phyloP scores from a whole-genome alignment of 2,329 filamentous ascomycete species.

The Thermothelomyces thermophilus region DNA sequence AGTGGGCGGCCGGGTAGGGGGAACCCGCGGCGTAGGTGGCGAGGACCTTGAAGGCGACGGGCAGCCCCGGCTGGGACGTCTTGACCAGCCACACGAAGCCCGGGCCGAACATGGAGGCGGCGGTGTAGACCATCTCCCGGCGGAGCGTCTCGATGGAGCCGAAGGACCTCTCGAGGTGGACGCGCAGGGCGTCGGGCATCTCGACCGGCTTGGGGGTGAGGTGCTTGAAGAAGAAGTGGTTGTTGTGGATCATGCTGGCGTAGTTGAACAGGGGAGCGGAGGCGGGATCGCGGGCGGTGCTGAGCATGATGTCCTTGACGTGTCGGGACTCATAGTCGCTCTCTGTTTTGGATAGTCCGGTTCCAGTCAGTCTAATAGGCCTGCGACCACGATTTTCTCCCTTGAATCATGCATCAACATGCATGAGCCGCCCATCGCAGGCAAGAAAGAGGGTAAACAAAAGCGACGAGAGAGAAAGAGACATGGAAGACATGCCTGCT shows the following conservation, averaged over 20 bases:
- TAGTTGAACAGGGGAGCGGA: conserved; percentile 85
- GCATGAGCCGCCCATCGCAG: not conserved
- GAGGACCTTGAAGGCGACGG: conserved; percentile 56
- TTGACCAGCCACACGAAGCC: conserved; percentile 95
- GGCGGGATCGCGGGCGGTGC: conserved; percentile 70
- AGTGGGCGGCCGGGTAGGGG: conserved; percentile 79
- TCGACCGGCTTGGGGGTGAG: conserved; percentile 31
- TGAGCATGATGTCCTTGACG: conserved; percentile 62
- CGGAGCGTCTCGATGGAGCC: conserved; percentile 76
- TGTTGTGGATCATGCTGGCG: conserved; percentile 95
- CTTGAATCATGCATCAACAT: too few species aligned
- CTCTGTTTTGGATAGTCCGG: conserved; percentile 42
- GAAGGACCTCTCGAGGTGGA: conserved; percentile 58
- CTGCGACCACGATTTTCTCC: too few species aligned
- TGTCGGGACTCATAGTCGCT: conserved; percentile 56
- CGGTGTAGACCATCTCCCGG: conserved; percentile 71
- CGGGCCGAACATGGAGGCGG: conserved; percentile 88
- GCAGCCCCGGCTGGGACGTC: conserved; percentile 29
- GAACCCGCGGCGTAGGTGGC: conserved; percentile 88
- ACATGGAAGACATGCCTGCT: conserved; percentile 50
- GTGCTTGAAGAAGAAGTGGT: conserved; percentile 69
- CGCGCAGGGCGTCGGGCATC: conserved; percentile 53
- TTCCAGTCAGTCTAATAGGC: conserved; percentile 11
- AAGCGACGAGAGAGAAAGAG: not conserved
- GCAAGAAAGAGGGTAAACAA: not conserved